Percentiles rank a stretch among this genome's conserved stretches.
Conservation (phyloP, 192 early-diverging fungal species). For the Coemansia sp. region DNA sequence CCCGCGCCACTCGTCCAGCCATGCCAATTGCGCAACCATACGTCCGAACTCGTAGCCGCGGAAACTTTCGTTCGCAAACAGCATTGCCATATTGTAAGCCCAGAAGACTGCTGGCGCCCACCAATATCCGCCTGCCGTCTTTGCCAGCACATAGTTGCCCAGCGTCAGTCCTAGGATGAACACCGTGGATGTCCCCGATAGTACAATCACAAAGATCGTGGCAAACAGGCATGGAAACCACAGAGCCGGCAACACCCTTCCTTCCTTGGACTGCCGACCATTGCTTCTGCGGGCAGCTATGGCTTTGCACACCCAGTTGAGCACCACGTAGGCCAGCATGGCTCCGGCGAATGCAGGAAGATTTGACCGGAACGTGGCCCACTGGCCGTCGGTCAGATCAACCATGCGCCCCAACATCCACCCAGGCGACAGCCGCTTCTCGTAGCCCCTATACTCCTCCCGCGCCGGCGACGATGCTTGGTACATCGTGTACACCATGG, state of each 20-base stretch:
- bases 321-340: slow-evolving; percentile 33
- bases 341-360: slow-evolving; percentile 48
- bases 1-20: slow-evolving; percentile 71
- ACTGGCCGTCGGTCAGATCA: slow-evolving; percentile 55
- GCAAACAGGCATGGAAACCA: slow-evolving; percentile 65
- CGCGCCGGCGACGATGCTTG: slow-evolving; percentile 45
- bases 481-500: slow-evolving; percentile 66
- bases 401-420: slow-evolving; percentile 74
- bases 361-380: slow-evolving; percentile 53
- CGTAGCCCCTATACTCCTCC: slow-evolving; percentile 45
- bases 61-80: slow-evolving; percentile 80
- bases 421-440: slow-evolving; percentile 55
- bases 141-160: slow-evolving; percentile 69
- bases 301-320: slow-evolving; percentile 26
- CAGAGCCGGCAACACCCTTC: slow-evolving; percentile 34
- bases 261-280: neutral
- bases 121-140: slow-evolving; percentile 48
- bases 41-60: slow-evolving; percentile 68
- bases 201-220: slow-evolving; percentile 59
- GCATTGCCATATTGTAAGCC: slow-evolving; percentile 74
- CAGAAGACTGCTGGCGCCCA: slow-evolving; percentile 72
- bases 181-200: slow-evolving; percentile 74
- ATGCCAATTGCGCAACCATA: slow-evolving; percentile 57
- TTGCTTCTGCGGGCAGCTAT: neutral
- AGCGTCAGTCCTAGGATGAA: slow-evolving; percentile 69